phyloP scores from a whole-genome alignment of 441 rosid species.

The Pelargonium australe region DNA sequence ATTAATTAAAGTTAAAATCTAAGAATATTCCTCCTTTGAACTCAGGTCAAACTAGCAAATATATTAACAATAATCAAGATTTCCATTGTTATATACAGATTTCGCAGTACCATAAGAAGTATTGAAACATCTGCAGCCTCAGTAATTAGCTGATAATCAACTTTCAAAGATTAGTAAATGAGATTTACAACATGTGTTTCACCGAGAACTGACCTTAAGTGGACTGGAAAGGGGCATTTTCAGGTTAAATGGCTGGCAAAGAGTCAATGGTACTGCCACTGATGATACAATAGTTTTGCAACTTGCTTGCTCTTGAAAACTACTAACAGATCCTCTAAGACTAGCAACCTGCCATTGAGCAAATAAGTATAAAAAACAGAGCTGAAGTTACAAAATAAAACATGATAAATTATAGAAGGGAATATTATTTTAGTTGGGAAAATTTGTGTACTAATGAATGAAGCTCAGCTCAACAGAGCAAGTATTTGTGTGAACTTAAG shows the following conservation, averaged over 20 bases:
- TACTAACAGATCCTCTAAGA: constrained; percentile 85
- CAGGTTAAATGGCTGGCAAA: constrained; percentile 65
- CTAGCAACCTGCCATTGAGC: constrained; percentile 72
- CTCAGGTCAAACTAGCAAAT: too few relatives aligned
- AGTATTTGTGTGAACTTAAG: not conserved
- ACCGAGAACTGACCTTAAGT: constrained; percentile 42
- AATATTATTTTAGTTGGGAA: not conserved
- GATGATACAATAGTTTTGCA: constrained; percentile 59
- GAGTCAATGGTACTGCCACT: constrained; percentile 55
- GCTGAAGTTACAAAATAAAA: not conserved
- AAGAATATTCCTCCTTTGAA: too few relatives aligned
- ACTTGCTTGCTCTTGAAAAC: constrained; percentile 98
- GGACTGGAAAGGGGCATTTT: constrained; percentile 68
- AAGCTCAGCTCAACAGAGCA: not conserved
- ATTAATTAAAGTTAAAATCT: too few relatives aligned
- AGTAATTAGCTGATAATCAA: constrained; percentile 1
- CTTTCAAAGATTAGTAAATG: not conserved
- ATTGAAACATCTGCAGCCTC: not conserved
- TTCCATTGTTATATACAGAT: too few relatives aligned
- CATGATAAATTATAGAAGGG: not conserved
- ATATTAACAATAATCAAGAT: too few relatives aligned
- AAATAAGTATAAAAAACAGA: constrained; percentile 20
- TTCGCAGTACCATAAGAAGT: too few relatives aligned
- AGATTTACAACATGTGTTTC: not conserved
- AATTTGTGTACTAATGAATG: not conserved